phyloP scores from a whole-genome alignment of 2,329 filamentous ascomycete species.

The Pseudopyrenochaeta lycopersici region DNA sequence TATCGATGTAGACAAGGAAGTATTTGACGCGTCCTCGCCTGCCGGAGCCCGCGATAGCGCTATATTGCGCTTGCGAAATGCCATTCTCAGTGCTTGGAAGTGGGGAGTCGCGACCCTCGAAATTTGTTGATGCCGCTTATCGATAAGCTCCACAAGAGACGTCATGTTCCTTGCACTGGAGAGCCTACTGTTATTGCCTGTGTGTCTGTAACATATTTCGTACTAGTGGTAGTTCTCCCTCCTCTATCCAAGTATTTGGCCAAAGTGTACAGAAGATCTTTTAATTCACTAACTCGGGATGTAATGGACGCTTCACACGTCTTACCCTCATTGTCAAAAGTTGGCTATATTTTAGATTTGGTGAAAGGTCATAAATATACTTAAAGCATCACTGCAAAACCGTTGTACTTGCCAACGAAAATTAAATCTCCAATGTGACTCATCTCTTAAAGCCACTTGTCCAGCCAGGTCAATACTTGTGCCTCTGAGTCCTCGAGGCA shows the following conservation, averaged over 20 bases:
- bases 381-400: no score
- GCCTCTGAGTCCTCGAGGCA: conserved; percentile 28
- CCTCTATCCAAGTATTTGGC: no score
- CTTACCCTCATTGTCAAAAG: no score
- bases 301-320: no score
- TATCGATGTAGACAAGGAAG: conserved; percentile 17
- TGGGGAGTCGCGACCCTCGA: conserved; percentile 10
- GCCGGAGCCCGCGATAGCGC: conserved; percentile 57
- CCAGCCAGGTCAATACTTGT: conserved; percentile 34
- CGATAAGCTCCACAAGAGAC: conserved; percentile 1
- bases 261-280: no score
- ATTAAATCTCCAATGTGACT: not conserved
- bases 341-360: no score
- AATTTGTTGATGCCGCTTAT: conserved; percentile 10
- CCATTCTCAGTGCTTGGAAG: conserved; percentile 57
- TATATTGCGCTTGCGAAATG: conserved; percentile 74
- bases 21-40: conserved; percentile 23
- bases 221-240: no score
- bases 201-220: no score
- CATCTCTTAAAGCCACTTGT: conserved; percentile 23
- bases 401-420: no score
- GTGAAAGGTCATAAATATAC: no score
- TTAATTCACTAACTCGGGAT: no score
- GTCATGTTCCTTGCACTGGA: not conserved
- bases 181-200: no score